Conservation (phyloP, 148 eudicot genomes). For the Pouteria glomerata region DNA sequence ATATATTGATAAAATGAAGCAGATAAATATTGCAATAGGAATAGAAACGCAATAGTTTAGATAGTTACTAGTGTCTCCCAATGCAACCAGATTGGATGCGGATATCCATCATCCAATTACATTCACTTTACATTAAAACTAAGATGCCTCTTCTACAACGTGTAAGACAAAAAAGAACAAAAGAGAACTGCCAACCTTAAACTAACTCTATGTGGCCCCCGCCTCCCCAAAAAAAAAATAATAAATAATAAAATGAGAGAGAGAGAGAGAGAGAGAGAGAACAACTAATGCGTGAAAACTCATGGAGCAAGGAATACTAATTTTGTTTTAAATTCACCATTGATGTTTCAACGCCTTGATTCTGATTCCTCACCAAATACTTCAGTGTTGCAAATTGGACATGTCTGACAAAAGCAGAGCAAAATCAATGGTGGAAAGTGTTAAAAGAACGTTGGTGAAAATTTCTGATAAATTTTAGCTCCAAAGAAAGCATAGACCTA, state of each 20-base stretch:
- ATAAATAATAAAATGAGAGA: background rate
- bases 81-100: background rate
- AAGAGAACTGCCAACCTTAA: background rate
- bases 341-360: slow-evolving; percentile 16
- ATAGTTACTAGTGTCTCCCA: background rate
- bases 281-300: background rate
- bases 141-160: background rate
- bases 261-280: slow-evolving; percentile 9
- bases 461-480: background rate
- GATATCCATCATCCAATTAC: slow-evolving; percentile 8
- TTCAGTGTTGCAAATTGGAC: slow-evolving; percentile 69
- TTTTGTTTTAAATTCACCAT: slow-evolving; percentile 17
- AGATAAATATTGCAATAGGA: background rate
- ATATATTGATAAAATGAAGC: background rate
- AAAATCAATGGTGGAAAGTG: background rate
- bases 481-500: slow-evolving; percentile 7
- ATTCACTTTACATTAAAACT: background rate
- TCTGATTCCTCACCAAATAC: slow-evolving; percentile 43
- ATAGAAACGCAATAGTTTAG: background rate
- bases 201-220: background rate
- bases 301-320: background rate
- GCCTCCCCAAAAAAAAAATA: background rate
- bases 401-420: slow-evolving; percentile 32
- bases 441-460: background rate
- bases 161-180: background rate